These are phyloP conservation scores for Atkinsonella hypoxylon DNA, from an alignment of 2,329 filamentous ascomycete genomes.

Conservation along the genomic window DNA sequence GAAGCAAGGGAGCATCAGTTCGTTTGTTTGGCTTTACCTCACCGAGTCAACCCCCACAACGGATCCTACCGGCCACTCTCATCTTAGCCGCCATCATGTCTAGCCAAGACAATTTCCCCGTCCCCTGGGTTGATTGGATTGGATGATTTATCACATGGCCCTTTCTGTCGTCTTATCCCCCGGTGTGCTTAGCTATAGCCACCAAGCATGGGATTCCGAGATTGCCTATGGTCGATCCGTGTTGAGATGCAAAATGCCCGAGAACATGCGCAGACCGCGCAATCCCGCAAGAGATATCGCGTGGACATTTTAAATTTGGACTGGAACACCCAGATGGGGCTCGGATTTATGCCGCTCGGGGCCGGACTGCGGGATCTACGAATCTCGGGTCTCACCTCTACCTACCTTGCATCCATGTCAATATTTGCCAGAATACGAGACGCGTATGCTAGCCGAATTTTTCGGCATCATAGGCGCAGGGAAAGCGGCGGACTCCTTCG, in stretches of 20 bases:
- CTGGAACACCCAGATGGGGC: neutral
- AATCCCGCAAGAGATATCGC: neutral
- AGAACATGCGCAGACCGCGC: neutral
- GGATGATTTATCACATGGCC: neutral
- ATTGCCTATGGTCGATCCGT: neutral
- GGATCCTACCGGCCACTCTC: neutral
- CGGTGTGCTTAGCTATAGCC: neutral
- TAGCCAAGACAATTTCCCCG: neutral
- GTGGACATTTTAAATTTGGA: neutral
- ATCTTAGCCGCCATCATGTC: neutral
- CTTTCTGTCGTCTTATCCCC: neutral
- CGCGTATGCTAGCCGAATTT: no score
- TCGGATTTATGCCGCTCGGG: neutral
- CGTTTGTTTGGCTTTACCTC: neutral
- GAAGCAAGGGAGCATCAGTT: slow-evolving; percentile 5
- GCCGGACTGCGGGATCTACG: neutral
- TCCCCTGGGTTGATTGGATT: neutral
- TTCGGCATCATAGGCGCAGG: no score
- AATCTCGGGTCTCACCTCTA: neutral
- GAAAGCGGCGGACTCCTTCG: no score
- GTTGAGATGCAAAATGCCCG: neutral
- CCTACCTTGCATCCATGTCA: neutral
- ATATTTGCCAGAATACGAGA: neutral
- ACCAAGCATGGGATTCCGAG: neutral
- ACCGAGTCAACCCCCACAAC: neutral